Evolutionary conservation across 768 basidiomycete species (phyloP), one percentile per base, ranked within the genome.

Genomic region (Paxillus rubicundulus): DNA sequence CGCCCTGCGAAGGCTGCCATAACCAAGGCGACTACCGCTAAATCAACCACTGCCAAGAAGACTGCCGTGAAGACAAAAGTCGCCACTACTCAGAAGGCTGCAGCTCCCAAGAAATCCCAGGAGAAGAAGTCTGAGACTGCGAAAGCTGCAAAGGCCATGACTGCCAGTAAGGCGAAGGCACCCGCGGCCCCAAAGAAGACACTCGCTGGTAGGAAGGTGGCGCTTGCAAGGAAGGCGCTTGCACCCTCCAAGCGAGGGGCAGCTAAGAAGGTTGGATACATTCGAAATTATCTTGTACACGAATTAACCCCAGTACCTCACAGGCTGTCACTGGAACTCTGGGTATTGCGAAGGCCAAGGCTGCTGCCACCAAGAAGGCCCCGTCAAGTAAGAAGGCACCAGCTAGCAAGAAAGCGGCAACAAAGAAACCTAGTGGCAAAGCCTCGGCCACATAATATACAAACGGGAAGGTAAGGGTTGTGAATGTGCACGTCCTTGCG

Each of bases 201-300:
- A n/a, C 53, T 70, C 20, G 67, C 69, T 9, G 61, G 67, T 33
- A 70, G 60, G 61, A 69, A 54, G 69, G 60, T 44, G 39, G 64
- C 66, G 9, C 51, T 72, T 9, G 45, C 58, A 27, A 80, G 79
- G 71, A 79, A 79, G 67, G 65, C 62, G 0, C 60, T 67, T 5
- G 47, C 70, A 5, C 56, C 74, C 32, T 70, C 78, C 42, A 82
- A 78, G 65, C 74, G 81, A 32, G 81, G 77, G 30, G 42, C 75
- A 1, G 82, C 79, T 9, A 89, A 88, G 77, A 89, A 87, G 81
- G 84, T 84, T 40, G 34, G 58, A 55, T 1, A 16, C 34, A 30
- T 46, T 16, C 47, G 53, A 39, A 14, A 5, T 38, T 45, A 7
- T 36, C 14, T n/a, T 9, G 47, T 47, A 21, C 44, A 47, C 30